A percentile compares a stretch with the other conserved stretches of the same genome.
phyloP scores from a whole-genome alignment of 345 rosid genomes.

The Populus alba region DNA sequence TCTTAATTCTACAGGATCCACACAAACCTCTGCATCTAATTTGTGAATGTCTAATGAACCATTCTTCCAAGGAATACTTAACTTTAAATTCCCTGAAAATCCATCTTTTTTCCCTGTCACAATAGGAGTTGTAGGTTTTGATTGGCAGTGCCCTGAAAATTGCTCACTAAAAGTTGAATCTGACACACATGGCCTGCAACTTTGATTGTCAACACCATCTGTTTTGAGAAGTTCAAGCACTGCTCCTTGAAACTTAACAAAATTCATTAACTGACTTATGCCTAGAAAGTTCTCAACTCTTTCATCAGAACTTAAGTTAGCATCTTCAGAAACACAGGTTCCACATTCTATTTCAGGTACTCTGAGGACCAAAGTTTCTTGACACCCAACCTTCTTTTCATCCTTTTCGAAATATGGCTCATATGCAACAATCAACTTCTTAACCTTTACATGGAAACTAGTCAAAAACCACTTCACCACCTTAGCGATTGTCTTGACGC shows the following conservation, averaged over 20 bases:
- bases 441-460: conserved; percentile 72
- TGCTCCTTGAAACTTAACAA: conserved; percentile 77
- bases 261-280: conserved; percentile 62
- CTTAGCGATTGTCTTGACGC: conserved; percentile 93
- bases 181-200: conserved; percentile 13
- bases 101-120: conserved; percentile 63
- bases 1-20: conserved; percentile 77
- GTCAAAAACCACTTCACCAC: conserved; percentile 87
- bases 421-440: conserved; percentile 71
- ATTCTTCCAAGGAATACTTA: conserved; percentile 92
- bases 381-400: conserved; percentile 28
- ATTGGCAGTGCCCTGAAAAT: conserved; percentile 13
- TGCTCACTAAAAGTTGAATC: conserved; percentile 27
- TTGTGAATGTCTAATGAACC: conserved; percentile 86
- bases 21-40: conserved; percentile 71
- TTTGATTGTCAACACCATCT: conserved; percentile 40
- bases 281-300: conserved; percentile 60
- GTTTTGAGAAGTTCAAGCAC: conserved; percentile 64
- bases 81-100: conserved; percentile 74
- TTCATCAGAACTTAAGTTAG: conserved; percentile 25
- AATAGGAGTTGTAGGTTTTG: conserved; percentile 48
- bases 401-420: conserved; percentile 51
- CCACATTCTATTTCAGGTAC: conserved; percentile 69
- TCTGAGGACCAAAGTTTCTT: conserved; percentile 60
- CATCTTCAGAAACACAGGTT: conserved; percentile 63